A percentile compares a stretch with the other conserved stretches of the same genome.
Conservation (phyloP, 116 monocot genomes). For the Posidonia oceanica region DNA sequence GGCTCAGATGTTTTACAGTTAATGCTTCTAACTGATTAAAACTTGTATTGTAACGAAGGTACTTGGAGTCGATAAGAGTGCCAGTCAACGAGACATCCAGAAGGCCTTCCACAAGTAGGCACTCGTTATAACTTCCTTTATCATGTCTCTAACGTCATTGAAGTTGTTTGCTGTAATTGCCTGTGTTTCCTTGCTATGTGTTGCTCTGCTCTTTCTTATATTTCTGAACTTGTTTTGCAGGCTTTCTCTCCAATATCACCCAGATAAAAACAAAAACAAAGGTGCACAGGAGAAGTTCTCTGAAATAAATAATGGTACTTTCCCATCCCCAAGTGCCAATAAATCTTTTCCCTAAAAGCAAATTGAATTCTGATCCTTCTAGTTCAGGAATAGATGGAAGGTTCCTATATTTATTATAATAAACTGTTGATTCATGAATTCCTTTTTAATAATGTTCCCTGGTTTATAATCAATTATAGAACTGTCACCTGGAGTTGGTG, state of each 20-base stretch:
- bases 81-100: slow-evolving; percentile 79
- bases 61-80: slow-evolving; percentile 79
- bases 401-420: too few species aligned
- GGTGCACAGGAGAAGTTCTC: slow-evolving; percentile 89
- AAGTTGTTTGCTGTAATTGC: background rate
- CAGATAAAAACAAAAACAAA: slow-evolving; percentile 92
- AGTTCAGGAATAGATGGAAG: too few species aligned
- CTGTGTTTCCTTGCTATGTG: background rate
- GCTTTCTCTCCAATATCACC: slow-evolving; percentile 91
- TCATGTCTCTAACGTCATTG: background rate
- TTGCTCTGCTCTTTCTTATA: background rate
- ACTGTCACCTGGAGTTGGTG: too few species aligned
- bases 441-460: too few species aligned
- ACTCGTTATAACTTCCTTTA: background rate
- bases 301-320: slow-evolving; percentile 89
- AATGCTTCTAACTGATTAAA: background rate
- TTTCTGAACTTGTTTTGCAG: slow-evolving; percentile 21
- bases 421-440: too few species aligned
- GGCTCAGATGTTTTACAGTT: too few species aligned
- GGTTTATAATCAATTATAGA: too few species aligned
- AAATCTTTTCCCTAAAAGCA: background rate
- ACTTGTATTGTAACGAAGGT: slow-evolving; percentile 31
- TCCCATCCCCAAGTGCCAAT: background rate
- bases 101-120: slow-evolving; percentile 96
- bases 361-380: background rate